A percentile compares a stretch with the other conserved stretches of the same genome.
These are phyloP conservation scores for Flammula alnicola DNA, from an alignment of 1,284 basidiomycete genomes.

Conservation along the genomic window DNA sequence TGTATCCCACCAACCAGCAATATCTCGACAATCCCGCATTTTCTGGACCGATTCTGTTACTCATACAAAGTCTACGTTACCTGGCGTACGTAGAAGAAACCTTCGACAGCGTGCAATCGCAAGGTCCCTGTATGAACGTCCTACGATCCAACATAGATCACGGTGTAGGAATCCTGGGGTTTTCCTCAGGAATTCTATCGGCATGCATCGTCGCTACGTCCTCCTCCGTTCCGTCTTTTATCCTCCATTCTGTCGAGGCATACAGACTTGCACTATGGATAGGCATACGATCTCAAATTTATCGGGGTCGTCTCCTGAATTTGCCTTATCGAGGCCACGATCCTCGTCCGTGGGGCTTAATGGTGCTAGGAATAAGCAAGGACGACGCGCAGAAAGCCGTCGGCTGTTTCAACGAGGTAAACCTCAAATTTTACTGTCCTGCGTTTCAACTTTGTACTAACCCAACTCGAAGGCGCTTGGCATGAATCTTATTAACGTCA, in stretches of 20 bases:
- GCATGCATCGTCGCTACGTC: slow-evolving; percentile 60
- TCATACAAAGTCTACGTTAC: slow-evolving; percentile 58
- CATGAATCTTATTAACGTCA: slow-evolving; percentile 46
- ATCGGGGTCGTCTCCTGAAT: slow-evolving; percentile 35
- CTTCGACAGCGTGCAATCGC: slow-evolving; percentile 27
- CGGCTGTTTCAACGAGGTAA: slow-evolving; percentile 41
- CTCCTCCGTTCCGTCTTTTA: slow-evolving; percentile 42
- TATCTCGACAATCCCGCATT: slow-evolving; percentile 53
- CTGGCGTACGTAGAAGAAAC: slow-evolving; percentile 45
- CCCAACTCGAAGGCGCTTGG: slow-evolving; percentile 21
- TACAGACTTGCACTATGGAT: slow-evolving; percentile 65
- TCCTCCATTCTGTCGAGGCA: slow-evolving; percentile 51
- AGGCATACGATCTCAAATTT: slow-evolving; percentile 54
- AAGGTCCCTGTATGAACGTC: slow-evolving; percentile 39
- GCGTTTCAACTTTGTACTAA: slow-evolving; percentile 7
- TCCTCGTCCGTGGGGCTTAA: slow-evolving; percentile 55
- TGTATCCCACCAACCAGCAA: slow-evolving; percentile 36
- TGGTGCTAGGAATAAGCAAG: slow-evolving; percentile 47
- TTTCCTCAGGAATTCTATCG: slow-evolving; percentile 65
- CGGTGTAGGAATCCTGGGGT: slow-evolving; percentile 52
- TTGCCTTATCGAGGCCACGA: slow-evolving; percentile 28
- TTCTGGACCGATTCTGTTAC: slow-evolving; percentile 52
- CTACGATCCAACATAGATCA: slow-evolving; percentile 38
- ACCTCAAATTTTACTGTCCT: slow-evolving; percentile 8
- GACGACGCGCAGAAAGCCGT: slow-evolving; percentile 42